A percentile compares a stretch with the other conserved stretches of the same genome.
Evolutionary conservation across 805 yeast species (phyloP).

Genomic region (Candida ascalaphidarum): DNA sequence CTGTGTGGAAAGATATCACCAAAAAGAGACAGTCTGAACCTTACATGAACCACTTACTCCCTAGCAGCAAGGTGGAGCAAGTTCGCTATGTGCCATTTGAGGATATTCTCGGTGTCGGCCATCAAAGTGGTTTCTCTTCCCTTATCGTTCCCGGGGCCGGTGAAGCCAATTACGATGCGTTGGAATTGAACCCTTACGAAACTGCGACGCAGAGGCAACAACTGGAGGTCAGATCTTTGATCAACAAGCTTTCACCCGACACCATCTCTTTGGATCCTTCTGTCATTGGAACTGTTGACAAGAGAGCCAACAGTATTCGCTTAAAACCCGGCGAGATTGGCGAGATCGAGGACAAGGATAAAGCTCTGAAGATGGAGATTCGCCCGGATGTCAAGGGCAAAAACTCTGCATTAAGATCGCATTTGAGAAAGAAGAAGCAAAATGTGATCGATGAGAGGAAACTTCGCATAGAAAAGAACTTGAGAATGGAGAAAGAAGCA

Average conservation of each 20-base stretch:
- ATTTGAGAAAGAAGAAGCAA: conserved; percentile 72
- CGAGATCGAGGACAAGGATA: conserved; percentile 23
- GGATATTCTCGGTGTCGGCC: conserved; percentile 91
- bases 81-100: conserved; percentile 85
- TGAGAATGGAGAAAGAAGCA: conserved; percentile 63
- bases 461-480: conserved; percentile 63
- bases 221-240: conserved; percentile 73
- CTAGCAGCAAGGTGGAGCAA: conserved; percentile 66
- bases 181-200: conserved; percentile 89
- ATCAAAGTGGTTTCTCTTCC: conserved; percentile 48
- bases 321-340: conserved; percentile 52
- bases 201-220: conserved; percentile 90
- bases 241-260: conserved; percentile 87
- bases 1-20: conserved; percentile 85
- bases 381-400: conserved; percentile 68
- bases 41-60: conserved; percentile 82
- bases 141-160: conserved; percentile 93
- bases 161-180: conserved; percentile 93
- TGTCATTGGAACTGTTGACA: conserved; percentile 77
- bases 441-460: conserved; percentile 85
- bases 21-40: conserved; percentile 69
- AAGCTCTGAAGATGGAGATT: conserved; percentile 44
- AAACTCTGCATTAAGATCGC: conserved; percentile 75
- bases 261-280: conserved; percentile 87
- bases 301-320: conserved; percentile 54